Base-by-base conservation (phyloP, 139 green algal genomes). In the Chlamydomonas sp. region DNA sequence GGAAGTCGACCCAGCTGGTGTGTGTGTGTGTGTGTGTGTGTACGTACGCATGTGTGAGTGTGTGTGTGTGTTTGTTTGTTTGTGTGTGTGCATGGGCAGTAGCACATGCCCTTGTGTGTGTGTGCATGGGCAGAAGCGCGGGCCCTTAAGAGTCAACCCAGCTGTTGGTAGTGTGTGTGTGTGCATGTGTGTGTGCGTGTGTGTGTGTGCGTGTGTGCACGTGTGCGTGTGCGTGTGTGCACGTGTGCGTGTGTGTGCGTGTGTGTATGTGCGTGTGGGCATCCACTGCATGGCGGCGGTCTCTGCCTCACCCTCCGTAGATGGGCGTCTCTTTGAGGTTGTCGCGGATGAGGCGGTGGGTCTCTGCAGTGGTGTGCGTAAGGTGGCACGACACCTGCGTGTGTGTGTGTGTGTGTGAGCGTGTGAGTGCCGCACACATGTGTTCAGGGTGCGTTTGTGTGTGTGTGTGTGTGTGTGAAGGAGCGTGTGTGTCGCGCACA, bases 231-330 rank as follows among this genome's bases (percentile, higher is more conserved):
- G 43, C 20, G 43, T 54, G 43, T 54, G 43, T 26, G 43, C 20
- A 20, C 20, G 43, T 54, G 43, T 26, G 43, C 20, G 43, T 54
- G 43, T 54, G 43, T 54, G 43, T 26, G 43, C 20, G 43, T 54
- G 43, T 54, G 43, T 54, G 43, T 26, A 20, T 54, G 43, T 54
- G 43, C 20, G 43, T 54, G 43, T 54, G 43, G 79, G 30, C 90
- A 83, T 62, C 91, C n/a, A n/a, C n/a, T n/a, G n/a, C n/a, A n/a
- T n/a, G n/a, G n/a, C n/a, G n/a, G n/a, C n/a, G n/a, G n/a, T n/a
- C n/a, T n/a, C n/a, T n/a, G n/a, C n/a, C 84, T 90, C 93, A 98
- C 3, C 93, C 93, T 0, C 94, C 94, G 63, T 99, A 99, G 47
- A 92, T 92, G 5, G 94, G 94, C 39, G 93, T 97, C 79, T 98